Base-by-base conservation (phyloP, 2,329 filamentous ascomycete species). In the Aspergillus calidoustus region DNA sequence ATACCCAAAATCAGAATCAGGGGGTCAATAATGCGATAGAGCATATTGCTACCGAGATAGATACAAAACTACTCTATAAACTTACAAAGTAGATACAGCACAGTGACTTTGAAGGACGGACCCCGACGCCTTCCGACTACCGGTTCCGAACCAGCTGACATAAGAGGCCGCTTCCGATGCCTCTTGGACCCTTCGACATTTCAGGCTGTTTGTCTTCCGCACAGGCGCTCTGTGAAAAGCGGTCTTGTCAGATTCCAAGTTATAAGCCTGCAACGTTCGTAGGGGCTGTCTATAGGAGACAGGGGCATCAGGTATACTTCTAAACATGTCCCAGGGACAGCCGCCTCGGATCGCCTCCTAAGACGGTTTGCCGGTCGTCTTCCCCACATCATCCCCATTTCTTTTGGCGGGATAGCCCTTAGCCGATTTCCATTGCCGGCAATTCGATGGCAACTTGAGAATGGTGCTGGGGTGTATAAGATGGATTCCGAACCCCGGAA, bases 341-440 rank as follows among this genome's bases (percentile, higher is more conserved):
- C 9, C 9, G 11, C 9, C 25, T 28, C 11, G 34, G 34, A 41
- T 41, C 34, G 34, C 34, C 53, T 47, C 25, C 44, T 7, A 43
- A 50, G 43, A 46, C 22, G 60, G 52, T 31, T 52, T 55, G 55
- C 61, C 54, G 55, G 60, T 30, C 48, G 60, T 54, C 30, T 54
- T 54, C 69, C 68, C 71, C 71, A 68, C 66, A 70, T 28, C 61
- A 63, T 68, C 64, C 65, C 60, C 68, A 61, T 58, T 50, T 56
- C 54, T 57, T 48, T 50, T 48, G 51, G 67, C 72, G 74, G 74
- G 59, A 71, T 68, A 75, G 68, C 66, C 67, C 71, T 75, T 77
- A 77, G 67, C 75, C 75, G 75, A 77, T 72, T 69, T 69, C 62
- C 69, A 64, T 55, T 75, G 73, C 73, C 73, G 73, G 68, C 64